Evolutionary conservation across 2,329 filamentous ascomycete genomes (phyloP).

Genomic region (Lachnellula arida): DNA sequence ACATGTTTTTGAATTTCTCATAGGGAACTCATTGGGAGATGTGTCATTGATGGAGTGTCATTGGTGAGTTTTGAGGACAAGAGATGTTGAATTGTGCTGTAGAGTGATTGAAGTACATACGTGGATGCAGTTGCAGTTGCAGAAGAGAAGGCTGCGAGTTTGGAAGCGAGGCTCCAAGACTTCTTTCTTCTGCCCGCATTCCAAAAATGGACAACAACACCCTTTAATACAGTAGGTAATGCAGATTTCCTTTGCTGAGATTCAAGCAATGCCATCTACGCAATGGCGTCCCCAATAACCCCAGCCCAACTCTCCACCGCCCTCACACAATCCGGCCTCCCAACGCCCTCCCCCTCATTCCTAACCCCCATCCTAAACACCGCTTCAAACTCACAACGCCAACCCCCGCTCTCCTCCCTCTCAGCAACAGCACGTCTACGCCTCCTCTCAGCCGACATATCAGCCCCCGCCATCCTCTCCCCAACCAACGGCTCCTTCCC

Average conservation of each 20-base stretch:
- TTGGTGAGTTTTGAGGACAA: not conserved
- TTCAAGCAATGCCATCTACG: not conserved
- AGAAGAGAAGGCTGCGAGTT: constrained; percentile 15
- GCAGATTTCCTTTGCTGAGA: not conserved
- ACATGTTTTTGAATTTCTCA: constrained; percentile 42
- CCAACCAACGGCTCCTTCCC: constrained; percentile 50
- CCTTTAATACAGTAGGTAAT: not conserved
- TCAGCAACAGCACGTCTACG: constrained; percentile 77
- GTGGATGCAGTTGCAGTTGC: constrained; percentile 9
- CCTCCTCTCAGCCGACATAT: constrained; percentile 73
- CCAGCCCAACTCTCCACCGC: constrained; percentile 17
- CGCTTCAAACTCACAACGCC: constrained; percentile 47
- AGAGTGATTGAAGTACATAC: not conserved
- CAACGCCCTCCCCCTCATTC: constrained; percentile 19
- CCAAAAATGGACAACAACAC: not conserved
- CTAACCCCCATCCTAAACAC: constrained; percentile 22
- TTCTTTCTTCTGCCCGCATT: not conserved
- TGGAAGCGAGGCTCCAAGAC: constrained; percentile 17
- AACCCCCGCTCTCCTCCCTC: constrained; percentile 61
- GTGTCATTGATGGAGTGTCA: not conserved
- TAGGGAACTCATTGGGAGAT: constrained; percentile 4
- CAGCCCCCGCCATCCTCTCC: constrained; percentile 50
- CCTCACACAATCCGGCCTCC: constrained; percentile 17
- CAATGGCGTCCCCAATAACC: constrained; percentile 13
- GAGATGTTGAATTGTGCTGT: constrained; percentile 1